These are phyloP conservation scores for Zea mays DNA, from an alignment of 176 grass and related monocot species.

Conservation along the genomic window DNA sequence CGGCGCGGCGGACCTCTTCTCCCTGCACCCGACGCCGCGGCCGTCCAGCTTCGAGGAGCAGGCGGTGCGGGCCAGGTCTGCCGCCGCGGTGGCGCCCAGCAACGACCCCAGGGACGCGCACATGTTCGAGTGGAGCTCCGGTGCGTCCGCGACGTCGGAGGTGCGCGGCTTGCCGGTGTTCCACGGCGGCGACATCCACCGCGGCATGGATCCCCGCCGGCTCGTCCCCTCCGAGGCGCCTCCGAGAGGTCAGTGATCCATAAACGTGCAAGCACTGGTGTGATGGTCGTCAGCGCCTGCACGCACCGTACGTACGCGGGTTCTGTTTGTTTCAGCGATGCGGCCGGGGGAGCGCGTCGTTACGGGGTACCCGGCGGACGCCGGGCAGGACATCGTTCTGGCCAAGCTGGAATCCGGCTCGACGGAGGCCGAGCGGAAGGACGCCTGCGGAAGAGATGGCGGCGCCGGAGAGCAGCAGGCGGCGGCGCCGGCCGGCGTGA, in stretches of 20 bases:
- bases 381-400: slow-evolving; percentile 43
- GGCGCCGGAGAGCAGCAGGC: slow-evolving; percentile 14
- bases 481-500: slow-evolving; percentile 69
- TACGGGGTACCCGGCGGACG: slow-evolving; percentile 38
- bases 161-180: slow-evolving; percentile 66
- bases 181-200: slow-evolving; percentile 43
- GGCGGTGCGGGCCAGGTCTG: slow-evolving; percentile 19
- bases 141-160: slow-evolving; percentile 56
- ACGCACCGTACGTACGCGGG: too few relatives aligned
- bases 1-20: slow-evolving; percentile 72
- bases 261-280: too few relatives aligned
- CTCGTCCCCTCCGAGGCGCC: slow-evolving; percentile 44
- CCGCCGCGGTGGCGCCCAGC: slow-evolving; percentile 36
- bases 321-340: background rate
- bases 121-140: slow-evolving; percentile 79
- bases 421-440: slow-evolving; percentile 33
- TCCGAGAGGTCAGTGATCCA: slow-evolving; percentile 38
- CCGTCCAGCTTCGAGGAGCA: slow-evolving; percentile 47
- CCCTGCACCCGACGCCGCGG: slow-evolving; percentile 60
- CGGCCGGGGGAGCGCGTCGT: slow-evolving; percentile 33
- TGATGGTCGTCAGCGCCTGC: too few relatives aligned
- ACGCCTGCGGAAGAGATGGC: background rate
- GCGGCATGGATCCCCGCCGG: slow-evolving; percentile 58
- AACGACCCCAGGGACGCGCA: slow-evolving; percentile 59
- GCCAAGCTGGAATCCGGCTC: slow-evolving; percentile 54